Base-by-base conservation (phyloP, 2,329 filamentous ascomycete genomes). In the Ophiocordyceps camponoti-saundersi region DNA sequence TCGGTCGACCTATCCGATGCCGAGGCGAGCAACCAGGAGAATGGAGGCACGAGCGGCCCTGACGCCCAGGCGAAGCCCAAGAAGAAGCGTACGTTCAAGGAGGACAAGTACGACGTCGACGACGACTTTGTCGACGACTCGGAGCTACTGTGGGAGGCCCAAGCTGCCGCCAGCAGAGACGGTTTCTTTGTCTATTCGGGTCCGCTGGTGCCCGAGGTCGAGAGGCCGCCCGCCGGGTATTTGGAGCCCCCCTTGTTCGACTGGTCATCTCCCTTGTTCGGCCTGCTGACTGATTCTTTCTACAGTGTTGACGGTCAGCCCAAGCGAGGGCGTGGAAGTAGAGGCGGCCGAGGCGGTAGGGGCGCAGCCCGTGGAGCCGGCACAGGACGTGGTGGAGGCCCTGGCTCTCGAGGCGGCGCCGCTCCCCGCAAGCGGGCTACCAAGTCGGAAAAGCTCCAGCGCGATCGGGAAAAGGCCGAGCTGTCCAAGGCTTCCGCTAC, bases 111-210 rank as follows among this genome's bases (percentile, higher is more conserved):
- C 56, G 85, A 90, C 58, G 82, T 84, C 56, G 81, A 85, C 44
- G 85, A 89, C 57, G 84, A 82, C 46, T 90, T 90, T 63, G 79
- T 90, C 48, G 92, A 98, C 57, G 92, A 98, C 59, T 93, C 88
- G 1, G 92, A 98, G 61, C 64, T 95, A 59, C 73, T 93, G 1
- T 96, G 90, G 90, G 87, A 96, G 64, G 87, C 94, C 58, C 85
- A 94, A 60, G 90, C 90, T 7, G 88, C 90, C 5, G 89, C 92
- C 44, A 90, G 86, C 53, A 86, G 90, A 55, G 92, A 96, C 60
- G 92, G 92, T 1, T 98, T 96, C 68, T 98, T 96, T 61, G 92
- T 98, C 1, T 98, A 95, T 64, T 93, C 86, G 50, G 92, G 92
- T 3, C 90, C 90, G 10, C 69, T 98, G 44, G 77, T 96, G 21